These are phyloP conservation scores for Tulasnella sp. DNA, from an alignment of 768 basidiomycete species.

Conservation along the genomic window DNA sequence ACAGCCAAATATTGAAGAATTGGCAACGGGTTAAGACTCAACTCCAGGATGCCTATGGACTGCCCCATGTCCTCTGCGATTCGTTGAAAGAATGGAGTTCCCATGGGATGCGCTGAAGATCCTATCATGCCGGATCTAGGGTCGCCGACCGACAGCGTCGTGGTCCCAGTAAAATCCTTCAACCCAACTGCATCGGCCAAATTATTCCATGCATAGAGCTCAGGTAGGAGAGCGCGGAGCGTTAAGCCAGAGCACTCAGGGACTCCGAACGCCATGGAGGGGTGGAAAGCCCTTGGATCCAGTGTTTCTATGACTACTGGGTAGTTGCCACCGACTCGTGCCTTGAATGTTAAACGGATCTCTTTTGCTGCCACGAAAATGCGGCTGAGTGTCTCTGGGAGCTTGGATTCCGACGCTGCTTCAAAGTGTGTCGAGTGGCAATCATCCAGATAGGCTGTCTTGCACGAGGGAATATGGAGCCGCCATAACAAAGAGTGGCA, in stretches of 20 bases:
- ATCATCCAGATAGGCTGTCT: neutral
- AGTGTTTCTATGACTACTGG: neutral
- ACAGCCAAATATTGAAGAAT: neutral
- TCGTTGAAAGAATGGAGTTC: neutral
- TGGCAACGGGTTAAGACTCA: neutral
- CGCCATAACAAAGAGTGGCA: neutral
- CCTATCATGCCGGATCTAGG: neutral
- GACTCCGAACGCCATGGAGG: neutral
- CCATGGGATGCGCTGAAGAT: neutral
- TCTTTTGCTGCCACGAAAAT: neutral
- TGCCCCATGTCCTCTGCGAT: neutral
- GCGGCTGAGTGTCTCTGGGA: neutral
- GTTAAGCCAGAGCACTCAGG: neutral
- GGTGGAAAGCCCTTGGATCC: neutral
- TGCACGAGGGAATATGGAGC: neutral
- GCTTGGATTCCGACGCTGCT: neutral
- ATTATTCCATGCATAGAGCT: neutral
- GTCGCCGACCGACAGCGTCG: neutral
- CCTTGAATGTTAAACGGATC: neutral
- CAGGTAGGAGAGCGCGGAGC: neutral
- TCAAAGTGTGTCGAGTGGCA: neutral
- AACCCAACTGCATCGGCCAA: neutral
- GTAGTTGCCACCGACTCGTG: neutral
- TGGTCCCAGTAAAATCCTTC: neutral
- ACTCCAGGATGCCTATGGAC: neutral